Evolutionary conservation across 1,139 yeast species (phyloP), one percentile per base, ranked within the genome.

Genomic region (Pichia sp.): DNA sequence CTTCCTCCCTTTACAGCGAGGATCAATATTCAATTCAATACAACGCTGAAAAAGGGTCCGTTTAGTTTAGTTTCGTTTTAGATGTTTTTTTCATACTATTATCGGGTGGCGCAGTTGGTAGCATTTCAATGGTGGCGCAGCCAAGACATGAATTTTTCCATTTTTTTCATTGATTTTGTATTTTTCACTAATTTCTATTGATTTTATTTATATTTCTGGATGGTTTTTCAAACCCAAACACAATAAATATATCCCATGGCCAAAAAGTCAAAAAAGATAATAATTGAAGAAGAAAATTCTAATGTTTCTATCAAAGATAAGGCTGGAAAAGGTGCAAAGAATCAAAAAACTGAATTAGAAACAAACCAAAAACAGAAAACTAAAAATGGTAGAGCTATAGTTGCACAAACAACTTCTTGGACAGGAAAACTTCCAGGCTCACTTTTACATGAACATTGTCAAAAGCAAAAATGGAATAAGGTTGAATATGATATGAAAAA

Each of bases 361-460:
- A 43, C 39, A 28, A 34, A 27, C 46, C 53, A 28, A 44, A 29
- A 42, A 42, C 39, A 32, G 31, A 8, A 29, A 18, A 35, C 44
- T 26, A 56, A 58, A 38, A 54, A 50, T 35, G 59, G 60, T 3
- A 60, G 78, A 50, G 64, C 75, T 10, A 65, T 73, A n/a, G 82
- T 81, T 0, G 76, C 86, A 1, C 73, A 79, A 2, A 71, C 81
- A 1, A 66, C 79, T 1, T 79, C 85, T 29, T 90, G 97, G 97
- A 89, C 97, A 1, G 98, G 98, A 1, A 92, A 92, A 59, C 70
- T 92, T 10, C 97, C 98, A 0, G 89, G 87, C 3, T 83, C 95
- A 0, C 66, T 92, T 34, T 72, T 92, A 4, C 87, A 87, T 61
- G 98, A 92, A 60, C 85, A 83, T 56, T 86, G 95, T 54, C 97